A percentile compares a stretch with the other conserved stretches of the same genome.
Evolutionary conservation across 1,284 basidiomycete genomes (phyloP).

Genomic region (Boletellus deceptivus): DNA sequence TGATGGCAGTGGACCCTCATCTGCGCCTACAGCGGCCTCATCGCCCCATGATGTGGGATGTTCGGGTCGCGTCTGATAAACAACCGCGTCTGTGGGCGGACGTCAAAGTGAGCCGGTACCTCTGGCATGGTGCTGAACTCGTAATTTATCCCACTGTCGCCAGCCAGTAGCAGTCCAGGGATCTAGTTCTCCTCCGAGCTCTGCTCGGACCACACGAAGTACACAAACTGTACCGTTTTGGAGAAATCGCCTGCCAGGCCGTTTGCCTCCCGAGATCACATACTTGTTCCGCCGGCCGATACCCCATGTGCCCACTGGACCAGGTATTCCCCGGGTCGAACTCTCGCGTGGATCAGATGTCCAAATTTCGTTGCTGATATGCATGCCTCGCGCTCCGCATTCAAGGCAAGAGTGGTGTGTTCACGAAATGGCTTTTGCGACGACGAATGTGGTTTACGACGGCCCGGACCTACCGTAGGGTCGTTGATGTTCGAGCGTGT

Average conservation of each 20-base stretch:
- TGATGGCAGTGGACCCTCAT: conserved; percentile 4
- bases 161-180: conserved; percentile 28
- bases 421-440: conserved; percentile 29
- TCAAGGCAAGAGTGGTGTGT: not conserved
- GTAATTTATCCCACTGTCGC: not conserved
- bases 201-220: not conserved
- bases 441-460: conserved; percentile 18
- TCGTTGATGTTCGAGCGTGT: not conserved
- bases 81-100: conserved; percentile 15
- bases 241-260: conserved; percentile 15
- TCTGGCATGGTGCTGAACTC: not conserved
- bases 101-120: conserved; percentile 19
- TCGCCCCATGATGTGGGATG: conserved; percentile 27
- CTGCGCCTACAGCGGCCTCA: not conserved
- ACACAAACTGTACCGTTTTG: conserved; percentile 17
- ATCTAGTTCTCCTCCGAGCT: not conserved
- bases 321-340: not conserved
- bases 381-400: conserved; percentile 24
- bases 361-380: conserved; percentile 27
- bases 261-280: conserved; percentile 25
- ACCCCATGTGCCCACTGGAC: conserved; percentile 1
- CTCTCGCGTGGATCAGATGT: conserved; percentile 22
- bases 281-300: conserved; percentile 29
- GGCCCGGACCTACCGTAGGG: conserved; percentile 13
- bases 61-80: conserved; percentile 10